phyloP scores from a whole-genome alignment of 2,329 filamentous ascomycete species.

The Colletotrichum sp. region DNA sequence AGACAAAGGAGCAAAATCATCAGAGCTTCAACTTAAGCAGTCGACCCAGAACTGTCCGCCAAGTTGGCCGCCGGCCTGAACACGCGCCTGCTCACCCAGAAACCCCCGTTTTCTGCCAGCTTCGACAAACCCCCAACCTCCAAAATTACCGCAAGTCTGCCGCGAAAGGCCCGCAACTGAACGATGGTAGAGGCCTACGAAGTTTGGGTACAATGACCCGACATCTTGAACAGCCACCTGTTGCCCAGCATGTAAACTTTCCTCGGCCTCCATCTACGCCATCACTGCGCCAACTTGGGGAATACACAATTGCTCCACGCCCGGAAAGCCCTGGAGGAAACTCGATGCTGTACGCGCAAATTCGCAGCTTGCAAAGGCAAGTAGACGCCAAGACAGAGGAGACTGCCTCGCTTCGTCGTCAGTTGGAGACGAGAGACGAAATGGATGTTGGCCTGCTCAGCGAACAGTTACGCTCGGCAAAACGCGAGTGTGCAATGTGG shows the following conservation, averaged over 20 bases:
- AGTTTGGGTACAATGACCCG: conserved; percentile 44
- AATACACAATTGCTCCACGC: background rate
- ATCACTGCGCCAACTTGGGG: conserved; percentile 15
- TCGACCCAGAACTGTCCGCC: background rate
- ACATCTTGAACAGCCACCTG: conserved; percentile 38
- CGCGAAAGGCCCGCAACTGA: background rate
- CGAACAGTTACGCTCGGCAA: conserved; percentile 50
- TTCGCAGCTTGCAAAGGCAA: conserved; percentile 53
- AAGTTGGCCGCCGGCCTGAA: background rate
- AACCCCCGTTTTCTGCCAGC: background rate
- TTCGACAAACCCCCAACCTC: background rate
- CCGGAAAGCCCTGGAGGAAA: conserved; percentile 30
- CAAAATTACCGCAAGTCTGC: background rate
- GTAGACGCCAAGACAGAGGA: conserved; percentile 53
- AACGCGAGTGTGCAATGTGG: conserved; percentile 54
- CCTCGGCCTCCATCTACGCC: conserved; percentile 36
- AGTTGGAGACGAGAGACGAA: conserved; percentile 49
- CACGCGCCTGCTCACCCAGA: conserved; percentile 22
- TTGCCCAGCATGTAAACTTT: conserved; percentile 43
- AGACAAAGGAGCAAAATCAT: background rate
- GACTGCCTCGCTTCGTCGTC: conserved; percentile 45
- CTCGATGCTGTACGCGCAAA: conserved; percentile 50
- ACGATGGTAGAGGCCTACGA: conserved; percentile 23
- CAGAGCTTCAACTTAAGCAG: background rate
- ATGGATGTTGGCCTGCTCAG: conserved; percentile 50